Conservation (phyloP, 768 basidiomycete species). For the Lactarius vividus region DNA sequence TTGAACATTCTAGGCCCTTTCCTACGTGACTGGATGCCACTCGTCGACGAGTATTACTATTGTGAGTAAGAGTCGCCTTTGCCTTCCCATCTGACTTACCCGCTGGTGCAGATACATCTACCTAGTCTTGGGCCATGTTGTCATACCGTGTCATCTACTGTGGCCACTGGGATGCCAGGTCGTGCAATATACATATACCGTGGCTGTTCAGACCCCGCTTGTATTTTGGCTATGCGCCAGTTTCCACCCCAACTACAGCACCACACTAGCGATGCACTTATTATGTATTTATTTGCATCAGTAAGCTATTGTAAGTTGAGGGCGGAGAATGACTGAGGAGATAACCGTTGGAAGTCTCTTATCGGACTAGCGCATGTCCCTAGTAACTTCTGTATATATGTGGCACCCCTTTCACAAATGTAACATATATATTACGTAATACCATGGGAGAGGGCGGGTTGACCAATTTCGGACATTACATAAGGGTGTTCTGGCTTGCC, state of each 20-base stretch:
- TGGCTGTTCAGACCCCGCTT: background rate
- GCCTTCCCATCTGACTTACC: background rate
- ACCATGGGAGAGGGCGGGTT: background rate
- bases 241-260: constrained; percentile 9
- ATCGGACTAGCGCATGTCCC: background rate
- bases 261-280: background rate
- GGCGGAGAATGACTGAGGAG: background rate
- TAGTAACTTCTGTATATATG: too few species aligned
- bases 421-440: constrained; percentile 7
- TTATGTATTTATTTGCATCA: constrained; percentile 7
- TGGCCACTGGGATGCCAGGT: constrained; percentile 4
- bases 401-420: too few species aligned
- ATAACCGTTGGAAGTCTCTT: background rate
- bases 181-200: constrained; percentile 18
- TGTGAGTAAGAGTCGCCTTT: constrained; percentile 49
- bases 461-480: constrained; percentile 10
- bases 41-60: constrained; percentile 90
- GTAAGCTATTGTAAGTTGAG: background rate
- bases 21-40: constrained; percentile 81
- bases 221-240: background rate
- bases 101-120: constrained; percentile 22
- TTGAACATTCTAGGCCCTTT: constrained; percentile 68
- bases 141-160: constrained; percentile 3
- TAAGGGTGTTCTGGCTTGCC: constrained; percentile 10
- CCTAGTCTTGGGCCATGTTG: constrained; percentile 10